Evolutionary conservation across 2,329 filamentous ascomycete genomes (phyloP).

Genomic region (Aspergillus quadricinctus): DNA sequence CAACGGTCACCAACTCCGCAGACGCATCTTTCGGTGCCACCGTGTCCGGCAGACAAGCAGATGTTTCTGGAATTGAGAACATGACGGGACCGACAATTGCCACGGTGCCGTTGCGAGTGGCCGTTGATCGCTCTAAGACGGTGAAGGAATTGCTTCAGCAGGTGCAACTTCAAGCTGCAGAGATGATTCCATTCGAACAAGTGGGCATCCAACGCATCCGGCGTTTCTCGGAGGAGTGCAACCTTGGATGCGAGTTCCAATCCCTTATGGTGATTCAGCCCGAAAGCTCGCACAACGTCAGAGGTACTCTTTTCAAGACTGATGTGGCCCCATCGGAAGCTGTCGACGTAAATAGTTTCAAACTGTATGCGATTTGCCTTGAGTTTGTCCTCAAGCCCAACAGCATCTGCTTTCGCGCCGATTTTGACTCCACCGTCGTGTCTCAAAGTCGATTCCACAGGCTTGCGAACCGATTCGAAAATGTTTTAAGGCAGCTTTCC

Average conservation of each 20-base stretch:
- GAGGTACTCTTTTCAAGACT: too few species aligned
- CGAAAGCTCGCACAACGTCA: too few species aligned
- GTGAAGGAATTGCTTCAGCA: background rate
- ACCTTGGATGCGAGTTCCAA: constrained; percentile 1
- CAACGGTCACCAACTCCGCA: background rate
- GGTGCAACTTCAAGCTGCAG: background rate
- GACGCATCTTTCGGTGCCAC: constrained; percentile 5
- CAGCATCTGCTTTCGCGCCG: too few species aligned
- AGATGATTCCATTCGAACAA: constrained; percentile 7
- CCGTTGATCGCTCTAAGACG: background rate
- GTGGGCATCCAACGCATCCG: constrained; percentile 3
- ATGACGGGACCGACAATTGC: constrained; percentile 9
- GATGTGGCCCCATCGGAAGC: too few species aligned
- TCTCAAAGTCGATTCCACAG: too few species aligned
- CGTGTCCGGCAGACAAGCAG: constrained; percentile 5
- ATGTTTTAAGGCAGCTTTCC: background rate
- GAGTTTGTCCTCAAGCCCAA: too few species aligned
- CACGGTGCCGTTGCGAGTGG: constrained; percentile 4
- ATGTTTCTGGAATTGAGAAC: constrained; percentile 2
- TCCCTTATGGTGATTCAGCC: constrained; percentile 2
- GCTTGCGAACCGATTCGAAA: too few species aligned
- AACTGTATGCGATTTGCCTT: too few species aligned
- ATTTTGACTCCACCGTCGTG: too few species aligned
- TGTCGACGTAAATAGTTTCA: too few species aligned
- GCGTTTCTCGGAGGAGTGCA: background rate